Conservation (phyloP, 192 early-diverging fungal genomes). For the Cladochytrium replicatum region DNA sequence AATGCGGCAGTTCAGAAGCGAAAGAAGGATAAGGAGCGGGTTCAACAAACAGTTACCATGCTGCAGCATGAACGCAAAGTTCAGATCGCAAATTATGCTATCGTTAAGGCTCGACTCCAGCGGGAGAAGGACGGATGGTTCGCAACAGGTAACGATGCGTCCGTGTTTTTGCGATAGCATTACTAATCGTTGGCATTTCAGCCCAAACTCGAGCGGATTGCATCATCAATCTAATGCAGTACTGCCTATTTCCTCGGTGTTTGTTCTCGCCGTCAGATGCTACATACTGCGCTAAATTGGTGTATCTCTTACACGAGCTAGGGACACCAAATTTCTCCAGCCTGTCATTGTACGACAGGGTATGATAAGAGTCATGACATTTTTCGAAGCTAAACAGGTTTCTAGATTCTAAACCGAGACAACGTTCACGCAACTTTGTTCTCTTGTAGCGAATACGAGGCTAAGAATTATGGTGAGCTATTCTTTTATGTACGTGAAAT, state of each 20-base stretch:
- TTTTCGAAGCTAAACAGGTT: no score
- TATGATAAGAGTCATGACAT: constrained; percentile 10
- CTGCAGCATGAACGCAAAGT: constrained; percentile 27
- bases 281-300: constrained; percentile 62
- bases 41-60: constrained; percentile 3
- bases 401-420: constrained; percentile 30
- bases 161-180: no score
- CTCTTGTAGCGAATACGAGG: constrained; percentile 62
- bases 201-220: no score
- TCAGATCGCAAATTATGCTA: constrained; percentile 28
- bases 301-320: constrained; percentile 58
- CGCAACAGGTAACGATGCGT: no score
- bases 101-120: constrained; percentile 19
- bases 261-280: constrained; percentile 60
- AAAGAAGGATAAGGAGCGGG: constrained; percentile 21
- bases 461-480: constrained; percentile 57
- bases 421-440: constrained; percentile 41
- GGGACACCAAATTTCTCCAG: constrained; percentile 62
- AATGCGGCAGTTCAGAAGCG: constrained; percentile 12
- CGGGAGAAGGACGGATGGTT: constrained; percentile 43
- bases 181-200: no score
- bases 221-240: no score
- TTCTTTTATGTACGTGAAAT: no score
- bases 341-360: constrained; percentile 58
- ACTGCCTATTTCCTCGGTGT: constrained; percentile 63